Conservation (phyloP, 1,284 basidiomycete genomes). For the Cryptococcus jaspeensis region DNA sequence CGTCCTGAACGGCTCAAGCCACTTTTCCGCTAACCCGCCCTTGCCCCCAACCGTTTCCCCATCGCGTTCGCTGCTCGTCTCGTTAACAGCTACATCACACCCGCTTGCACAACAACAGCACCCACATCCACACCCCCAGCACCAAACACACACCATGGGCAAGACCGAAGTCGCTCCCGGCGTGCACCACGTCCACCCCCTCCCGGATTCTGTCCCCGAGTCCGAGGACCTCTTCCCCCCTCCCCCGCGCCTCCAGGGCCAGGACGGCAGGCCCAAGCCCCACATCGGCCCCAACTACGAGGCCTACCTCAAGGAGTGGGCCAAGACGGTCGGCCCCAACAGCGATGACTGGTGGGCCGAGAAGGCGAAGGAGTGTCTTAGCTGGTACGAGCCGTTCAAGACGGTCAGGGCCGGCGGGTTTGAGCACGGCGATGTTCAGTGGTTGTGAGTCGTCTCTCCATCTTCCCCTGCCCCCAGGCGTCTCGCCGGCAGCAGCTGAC, state of each 20-base stretch:
- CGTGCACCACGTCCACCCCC: constrained; percentile 31
- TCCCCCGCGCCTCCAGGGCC: constrained; percentile 40
- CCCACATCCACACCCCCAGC: no score
- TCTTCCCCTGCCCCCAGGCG: no score
- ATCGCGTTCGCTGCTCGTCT: not conserved
- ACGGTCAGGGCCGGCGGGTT: constrained; percentile 85
- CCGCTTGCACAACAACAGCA: not conserved
- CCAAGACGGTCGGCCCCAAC: constrained; percentile 67
- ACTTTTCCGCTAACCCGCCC: not conserved
- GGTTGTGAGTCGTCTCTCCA: constrained; percentile 78
- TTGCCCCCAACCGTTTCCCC: not conserved
- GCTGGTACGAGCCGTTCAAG: constrained; percentile 90
- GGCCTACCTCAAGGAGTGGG: constrained; percentile 68
- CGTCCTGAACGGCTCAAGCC: not conserved
- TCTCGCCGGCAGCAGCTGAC: not conserved
- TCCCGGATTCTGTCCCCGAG: constrained; percentile 38
- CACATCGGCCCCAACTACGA: constrained; percentile 73
- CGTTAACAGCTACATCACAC: not conserved
- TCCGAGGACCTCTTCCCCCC: constrained; percentile 42
- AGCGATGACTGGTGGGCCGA: constrained; percentile 85
- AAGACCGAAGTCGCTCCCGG: constrained; percentile 9
- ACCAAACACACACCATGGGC: constrained; percentile 3
- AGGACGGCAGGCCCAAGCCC: constrained; percentile 50
- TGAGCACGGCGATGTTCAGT: constrained; percentile 81
- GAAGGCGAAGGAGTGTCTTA: constrained; percentile 78